Evolutionary conservation across 768 basidiomycete species (phyloP).

Genomic region (Lactarius vividus): DNA sequence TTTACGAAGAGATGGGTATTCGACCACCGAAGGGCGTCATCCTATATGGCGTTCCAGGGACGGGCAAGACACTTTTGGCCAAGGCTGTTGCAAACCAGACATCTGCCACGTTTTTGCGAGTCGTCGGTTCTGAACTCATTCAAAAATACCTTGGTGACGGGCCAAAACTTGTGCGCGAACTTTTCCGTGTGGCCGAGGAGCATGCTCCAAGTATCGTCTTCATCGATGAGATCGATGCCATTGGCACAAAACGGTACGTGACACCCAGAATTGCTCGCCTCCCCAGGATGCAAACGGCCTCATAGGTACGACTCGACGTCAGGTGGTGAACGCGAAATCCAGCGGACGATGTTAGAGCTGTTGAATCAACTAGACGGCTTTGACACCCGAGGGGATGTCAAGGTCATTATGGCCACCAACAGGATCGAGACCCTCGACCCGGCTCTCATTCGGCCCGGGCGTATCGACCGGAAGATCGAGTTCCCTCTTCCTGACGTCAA

Average conservation of each 20-base stretch:
- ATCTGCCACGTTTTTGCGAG: slow-evolving; percentile 94
- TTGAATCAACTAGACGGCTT: slow-evolving; percentile 99
- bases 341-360: slow-evolving; percentile 97
- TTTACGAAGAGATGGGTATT: slow-evolving; percentile 99
- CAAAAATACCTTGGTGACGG: slow-evolving; percentile 99
- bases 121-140: slow-evolving; percentile 96
- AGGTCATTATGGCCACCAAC: slow-evolving; percentile 99
- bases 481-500: slow-evolving; percentile 97
- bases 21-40: slow-evolving; percentile 99
- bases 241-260: slow-evolving; percentile 83
- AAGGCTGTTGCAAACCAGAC: slow-evolving; percentile 99
- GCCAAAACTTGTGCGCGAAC: slow-evolving; percentile 94
- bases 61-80: slow-evolving; percentile 95
- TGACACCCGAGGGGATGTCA: slow-evolving; percentile 98
- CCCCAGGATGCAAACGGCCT: slow-evolving; percentile 6
- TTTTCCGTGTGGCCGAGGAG: slow-evolving; percentile 97
- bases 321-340: slow-evolving; percentile 98
- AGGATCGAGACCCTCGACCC: slow-evolving; percentile 96
- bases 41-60: slow-evolving; percentile 96
- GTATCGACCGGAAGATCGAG: slow-evolving; percentile 98
- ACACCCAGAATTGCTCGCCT: neutral
- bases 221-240: slow-evolving; percentile 98
- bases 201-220: slow-evolving; percentile 98
- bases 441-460: slow-evolving; percentile 95
- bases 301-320: slow-evolving; percentile 95